Base-by-base conservation (phyloP, 805 yeast genomes). In the Saturnispora serradocipensis region DNA sequence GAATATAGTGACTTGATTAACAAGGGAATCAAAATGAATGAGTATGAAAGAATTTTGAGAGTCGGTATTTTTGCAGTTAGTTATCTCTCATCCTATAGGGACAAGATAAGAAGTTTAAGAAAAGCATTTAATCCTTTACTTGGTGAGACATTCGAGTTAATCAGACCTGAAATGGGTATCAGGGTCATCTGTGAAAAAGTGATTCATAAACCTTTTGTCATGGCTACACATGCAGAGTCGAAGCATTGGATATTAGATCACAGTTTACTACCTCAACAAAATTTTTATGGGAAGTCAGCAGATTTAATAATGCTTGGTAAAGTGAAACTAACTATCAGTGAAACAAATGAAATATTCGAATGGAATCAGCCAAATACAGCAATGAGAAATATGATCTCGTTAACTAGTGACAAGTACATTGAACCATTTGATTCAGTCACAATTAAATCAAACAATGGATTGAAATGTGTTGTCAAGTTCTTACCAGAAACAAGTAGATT, bases 101-200 rank as follows among this genome's bases (percentile, higher is more conserved):
- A 79, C 35, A 89, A 86, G 59, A 82, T 81, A 46, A 76, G 99
- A 59, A 81, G 84, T 49, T 65, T 78, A 39, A 76, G 99, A 56
- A 93, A 93, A 63, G 98, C 99, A 1, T 93, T 93, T 69, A 93
- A 89, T 63, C 98, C 99, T 9, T 72, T 93, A 48, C 70, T 93
- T 18, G 97, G 98, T 20, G 99, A 93, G 65, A 90, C 97, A 0
- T 93, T 68, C 66, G 99, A 93, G 67, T 72, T 88, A 43, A 93
- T 88, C 1, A 76, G 96, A 40, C 96, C 88, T 55, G 96, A 88
- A 60, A 67, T 77, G 48, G 90, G 90, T 0, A 75, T 83, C 57
- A 71, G 98, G 58, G 65, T 86, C 42, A 58, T 93, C 5, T 74
- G 88, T 16, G 99, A 93, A 64, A 93, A 93, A 63, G 95, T 93